phyloP scores from a whole-genome alignment of 345 rosid species.

The Mangifera indica region DNA sequence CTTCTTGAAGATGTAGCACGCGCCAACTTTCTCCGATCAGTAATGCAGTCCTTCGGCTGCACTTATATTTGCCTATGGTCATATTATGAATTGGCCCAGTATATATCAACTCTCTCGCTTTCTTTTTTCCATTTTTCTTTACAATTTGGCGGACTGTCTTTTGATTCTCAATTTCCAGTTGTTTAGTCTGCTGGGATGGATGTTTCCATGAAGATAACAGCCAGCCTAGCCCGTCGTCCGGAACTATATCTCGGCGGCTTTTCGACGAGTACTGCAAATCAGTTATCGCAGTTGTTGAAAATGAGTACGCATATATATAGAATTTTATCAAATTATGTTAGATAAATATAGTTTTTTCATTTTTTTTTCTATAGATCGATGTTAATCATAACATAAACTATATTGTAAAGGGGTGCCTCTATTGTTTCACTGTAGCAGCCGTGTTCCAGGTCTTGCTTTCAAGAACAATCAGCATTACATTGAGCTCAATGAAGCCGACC shows the following conservation, averaged over 20 bases:
- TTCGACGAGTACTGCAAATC: constrained; percentile 49
- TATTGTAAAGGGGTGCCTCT: not conserved
- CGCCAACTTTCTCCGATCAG: constrained; percentile 36
- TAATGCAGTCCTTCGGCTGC: constrained; percentile 49
- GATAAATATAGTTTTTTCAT: not conserved
- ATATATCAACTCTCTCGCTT: constrained; percentile 6
- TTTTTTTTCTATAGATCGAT: not conserved
- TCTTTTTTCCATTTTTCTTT: not conserved
- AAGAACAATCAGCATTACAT: constrained; percentile 47
- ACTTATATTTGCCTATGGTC: constrained; percentile 75
- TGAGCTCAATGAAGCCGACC: constrained; percentile 46
- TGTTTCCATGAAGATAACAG: constrained; percentile 39
- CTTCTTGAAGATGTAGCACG: constrained; percentile 38
- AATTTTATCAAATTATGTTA: not conserved
- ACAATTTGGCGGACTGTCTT: not conserved
- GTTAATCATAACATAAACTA: not conserved
- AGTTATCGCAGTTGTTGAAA: constrained; percentile 29
- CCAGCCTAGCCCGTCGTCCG: constrained; percentile 46
- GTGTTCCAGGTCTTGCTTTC: constrained; percentile 75
- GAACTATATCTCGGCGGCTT: constrained; percentile 39
- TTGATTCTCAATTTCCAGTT: constrained; percentile 28
- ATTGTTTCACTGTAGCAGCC: constrained; percentile 25
- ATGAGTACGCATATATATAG: constrained; percentile 28
- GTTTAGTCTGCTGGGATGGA: constrained; percentile 52
- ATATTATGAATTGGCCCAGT: constrained; percentile 42